A percentile compares a stretch with the other conserved stretches of the same genome.
phyloP scores from a whole-genome alignment of 352 stramenopile species.

The Globisporangium ultimum region DNA sequence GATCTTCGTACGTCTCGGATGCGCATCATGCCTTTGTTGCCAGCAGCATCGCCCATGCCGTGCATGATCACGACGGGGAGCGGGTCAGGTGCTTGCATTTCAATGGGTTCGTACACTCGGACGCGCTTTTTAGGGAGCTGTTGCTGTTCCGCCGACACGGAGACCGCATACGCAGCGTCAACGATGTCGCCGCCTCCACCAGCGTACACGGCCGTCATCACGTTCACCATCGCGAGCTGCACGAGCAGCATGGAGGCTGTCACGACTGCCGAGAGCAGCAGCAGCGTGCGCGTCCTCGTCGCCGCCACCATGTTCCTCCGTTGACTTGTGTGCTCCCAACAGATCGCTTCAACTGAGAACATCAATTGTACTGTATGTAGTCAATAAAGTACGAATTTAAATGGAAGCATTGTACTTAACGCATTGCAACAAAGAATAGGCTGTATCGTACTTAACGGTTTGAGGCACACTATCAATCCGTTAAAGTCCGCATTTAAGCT shows the following conservation, averaged over 20 bases:
- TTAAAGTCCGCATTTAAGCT: conserved; percentile 13
- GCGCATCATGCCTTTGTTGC: conserved; percentile 85
- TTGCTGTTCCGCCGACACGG: neutral
- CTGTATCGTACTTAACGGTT: neutral
- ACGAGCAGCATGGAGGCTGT: conserved; percentile 43
- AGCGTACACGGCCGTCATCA: conserved; percentile 32
- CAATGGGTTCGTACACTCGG: conserved; percentile 28
- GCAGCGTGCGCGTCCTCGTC: conserved; percentile 29
- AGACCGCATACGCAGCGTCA: too few species aligned
- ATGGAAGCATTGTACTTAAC: neutral
- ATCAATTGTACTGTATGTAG: neutral
- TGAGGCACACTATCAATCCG: neutral
- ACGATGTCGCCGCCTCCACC: conserved; percentile 6
- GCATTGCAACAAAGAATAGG: too few species aligned
- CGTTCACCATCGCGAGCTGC: conserved; percentile 47
- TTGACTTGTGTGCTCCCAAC: conserved; percentile 4
- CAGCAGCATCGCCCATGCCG: conserved; percentile 93
- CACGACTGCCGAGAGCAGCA: conserved; percentile 30
- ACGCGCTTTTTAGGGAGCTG: conserved; percentile 7
- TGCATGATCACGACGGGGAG: conserved; percentile 87
- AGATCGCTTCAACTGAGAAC: conserved; percentile 24
- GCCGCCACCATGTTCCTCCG: neutral
- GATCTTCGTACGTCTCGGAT: conserved; percentile 63
- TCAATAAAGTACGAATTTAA: conserved; percentile 6
- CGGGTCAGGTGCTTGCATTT: conserved; percentile 11